Evolutionary conservation across 495 filamentous ascomycete species (phyloP).

Genomic region (Daldinia concentrica): DNA sequence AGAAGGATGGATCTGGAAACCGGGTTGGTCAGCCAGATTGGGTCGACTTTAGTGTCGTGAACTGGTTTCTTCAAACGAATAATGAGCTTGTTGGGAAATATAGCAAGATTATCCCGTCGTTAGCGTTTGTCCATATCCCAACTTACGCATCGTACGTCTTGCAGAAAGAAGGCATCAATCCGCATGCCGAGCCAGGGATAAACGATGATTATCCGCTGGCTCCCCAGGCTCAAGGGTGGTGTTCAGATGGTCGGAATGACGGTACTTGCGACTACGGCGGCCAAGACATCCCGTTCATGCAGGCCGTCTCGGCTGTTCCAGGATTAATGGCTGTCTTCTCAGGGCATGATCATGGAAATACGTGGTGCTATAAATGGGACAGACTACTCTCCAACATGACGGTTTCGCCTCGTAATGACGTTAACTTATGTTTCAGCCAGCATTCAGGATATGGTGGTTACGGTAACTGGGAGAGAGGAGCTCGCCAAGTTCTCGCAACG

Average conservation of each 20-base stretch:
- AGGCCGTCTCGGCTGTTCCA: slow-evolving; percentile 63
- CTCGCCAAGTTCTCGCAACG: slow-evolving; percentile 65
- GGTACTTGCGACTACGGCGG: slow-evolving; percentile 56
- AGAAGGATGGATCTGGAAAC: slow-evolving; percentile 46
- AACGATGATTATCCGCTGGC: slow-evolving; percentile 69
- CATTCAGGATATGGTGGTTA: slow-evolving; percentile 79
- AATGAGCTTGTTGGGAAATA: slow-evolving; percentile 54
- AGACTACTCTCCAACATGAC: slow-evolving; percentile 42
- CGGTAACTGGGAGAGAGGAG: slow-evolving; percentile 68
- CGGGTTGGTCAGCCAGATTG: slow-evolving; percentile 54
- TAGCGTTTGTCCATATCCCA: slow-evolving; percentile 81
- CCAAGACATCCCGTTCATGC: slow-evolving; percentile 73
- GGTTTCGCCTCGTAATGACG: slow-evolving; percentile 44
- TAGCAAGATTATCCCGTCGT: slow-evolving; percentile 61
- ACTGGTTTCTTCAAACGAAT: slow-evolving; percentile 68
- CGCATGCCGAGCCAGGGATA: slow-evolving; percentile 66
- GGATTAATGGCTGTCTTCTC: slow-evolving; percentile 71
- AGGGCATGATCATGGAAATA: slow-evolving; percentile 77
- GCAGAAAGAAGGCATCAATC: slow-evolving; percentile 54
- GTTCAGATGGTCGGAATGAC: slow-evolving; percentile 53
- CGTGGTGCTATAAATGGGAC: slow-evolving; percentile 68
- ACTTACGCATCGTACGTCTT: slow-evolving; percentile 63
- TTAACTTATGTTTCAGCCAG: slow-evolving; percentile 73
- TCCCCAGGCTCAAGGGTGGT: slow-evolving; percentile 61
- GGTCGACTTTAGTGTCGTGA: slow-evolving; percentile 60